These are phyloP conservation scores for Cyanidiococcus yangmingshanensis DNA, from an alignment of 23 red algal species.

Conservation along the genomic window DNA sequence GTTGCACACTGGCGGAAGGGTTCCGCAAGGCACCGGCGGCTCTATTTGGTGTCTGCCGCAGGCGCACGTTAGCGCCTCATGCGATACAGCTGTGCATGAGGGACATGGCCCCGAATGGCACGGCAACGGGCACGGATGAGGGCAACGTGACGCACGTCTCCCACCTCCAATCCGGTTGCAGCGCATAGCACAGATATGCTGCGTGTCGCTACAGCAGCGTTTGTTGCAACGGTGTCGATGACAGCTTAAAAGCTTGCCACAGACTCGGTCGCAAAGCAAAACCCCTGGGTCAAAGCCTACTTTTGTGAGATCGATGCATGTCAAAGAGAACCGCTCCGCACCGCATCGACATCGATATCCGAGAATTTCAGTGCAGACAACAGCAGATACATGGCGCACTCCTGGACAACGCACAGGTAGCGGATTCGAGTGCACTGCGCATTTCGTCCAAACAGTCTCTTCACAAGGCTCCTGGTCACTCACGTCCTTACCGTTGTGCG, in stretches of 20 bases:
- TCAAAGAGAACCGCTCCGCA: neutral
- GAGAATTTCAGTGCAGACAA: neutral
- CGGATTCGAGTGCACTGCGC: neutral
- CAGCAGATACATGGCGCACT: neutral
- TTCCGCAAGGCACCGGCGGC: constrained; percentile 3
- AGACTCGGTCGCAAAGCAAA: neutral
- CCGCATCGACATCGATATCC: neutral
- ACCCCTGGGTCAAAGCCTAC: neutral
- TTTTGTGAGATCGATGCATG: neutral
- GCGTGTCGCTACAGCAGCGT: neutral
- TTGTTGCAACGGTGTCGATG: neutral
- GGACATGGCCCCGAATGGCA: constrained; percentile 10
- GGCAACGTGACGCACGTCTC: neutral
- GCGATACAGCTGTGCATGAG: neutral
- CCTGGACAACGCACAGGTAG: neutral
- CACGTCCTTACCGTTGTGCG: neutral
- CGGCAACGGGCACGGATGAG: neutral
- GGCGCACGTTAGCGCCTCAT: neutral
- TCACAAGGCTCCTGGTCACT: neutral
- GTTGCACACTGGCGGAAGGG: neutral
- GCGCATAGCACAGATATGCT: neutral
- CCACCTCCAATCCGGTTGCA: neutral
- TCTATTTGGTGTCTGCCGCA: neutral
- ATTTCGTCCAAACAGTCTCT: neutral
- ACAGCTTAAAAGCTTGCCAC: neutral